Evolutionary conservation across 176 grass and related monocot genomes (phyloP), one percentile per base, ranked within the genome.

Genomic region (Saccharum officinarum): DNA sequence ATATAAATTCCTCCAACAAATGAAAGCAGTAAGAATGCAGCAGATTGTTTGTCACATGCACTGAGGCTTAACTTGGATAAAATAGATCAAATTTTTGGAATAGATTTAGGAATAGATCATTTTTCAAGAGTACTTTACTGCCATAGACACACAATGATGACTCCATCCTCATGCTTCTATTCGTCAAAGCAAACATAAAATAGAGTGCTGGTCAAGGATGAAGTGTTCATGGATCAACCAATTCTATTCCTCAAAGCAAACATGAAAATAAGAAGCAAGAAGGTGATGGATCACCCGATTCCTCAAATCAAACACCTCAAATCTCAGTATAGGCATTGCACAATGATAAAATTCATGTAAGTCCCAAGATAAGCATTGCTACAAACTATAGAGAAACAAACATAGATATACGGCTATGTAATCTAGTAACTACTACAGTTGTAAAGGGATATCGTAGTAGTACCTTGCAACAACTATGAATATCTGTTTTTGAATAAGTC

Each of bases 391-490:
- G 18, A 82, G 17, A 71, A 47, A 46, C 26, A 89, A 30, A 83
- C 75, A 16, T 60, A 79, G 72, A 85, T 59, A 75, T 71, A 15
- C 17, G 6, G 60, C 57, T 52, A 69, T 38, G 57, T 31, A 71
- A 64, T 67, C 26, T 68, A 81, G 25, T 40, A 68, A 68, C 7
- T 73, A 75, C 2, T 46, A 79, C n/a, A 77, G 54, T 70, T 67
- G 34, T 41, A 46, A 65, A 85, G 63, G 4, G 4, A 47, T 44
- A 66, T 59, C 8, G 0, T 79, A 81, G 31, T 55, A 90, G 69
- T 98, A 98, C 97, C 97, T 93, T 76, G 97, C 97, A 87, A 98
- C 75, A 37, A 93, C 83, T 82, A 98, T 98, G 86, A 98, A 98
- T 80, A 98, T 91, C 97, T 99, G 71, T 78, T 71, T 42, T 91